Base-by-base conservation (phyloP, 345 rosid species). In the Populus pruinosa region DNA sequence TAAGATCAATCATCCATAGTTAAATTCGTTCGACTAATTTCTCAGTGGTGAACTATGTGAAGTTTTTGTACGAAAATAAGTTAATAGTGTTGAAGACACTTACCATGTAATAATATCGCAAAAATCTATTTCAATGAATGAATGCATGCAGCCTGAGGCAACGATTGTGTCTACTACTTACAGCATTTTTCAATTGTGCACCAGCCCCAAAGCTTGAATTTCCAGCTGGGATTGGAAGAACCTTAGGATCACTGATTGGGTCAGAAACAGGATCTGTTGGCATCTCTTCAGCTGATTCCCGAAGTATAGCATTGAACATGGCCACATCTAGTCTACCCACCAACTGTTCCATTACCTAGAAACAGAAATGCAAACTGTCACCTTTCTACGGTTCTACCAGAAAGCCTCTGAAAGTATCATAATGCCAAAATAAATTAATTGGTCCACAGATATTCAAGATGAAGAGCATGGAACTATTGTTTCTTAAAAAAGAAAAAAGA, bases 221-320 rank as follows among this genome's bases (percentile, higher is more conserved):
- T 76, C 97, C 97, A 50, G 97, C 91, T 70, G 98, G 92, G 79
- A 95, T 83, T 36, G 99, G 99, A 20, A 95, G 99, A 78, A 91
- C 99, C 78, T 87, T 92, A 13, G 93, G 81, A 82, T 95, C 98
- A 62, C 91, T 88, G 53, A 95, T 93, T 4, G 98, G 98, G 77
- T 95, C 99, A 20, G 99, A 95, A 62, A 93, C 86, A 2, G 99
- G 98, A 87, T 95, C 99, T 8, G 99, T 92, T 14, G 97, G 99
- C 96, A 95, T 95, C 82, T 95, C 99, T n/a, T 87, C 93, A 23
- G 84, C 89, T 66, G 99, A 93, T 83, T 93, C 98, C 39, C 98
- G 99, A 47, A 93, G 98, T 79, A 93, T 90, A 64, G 99, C 99
- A 23, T 95, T 95, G 89, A 95, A 95, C 97, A 95, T 95, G 79